Evolutionary conservation across 2,329 filamentous ascomycete genomes (phyloP), one percentile per base, ranked within the genome.

Genomic region (Alternaria alternata): DNA sequence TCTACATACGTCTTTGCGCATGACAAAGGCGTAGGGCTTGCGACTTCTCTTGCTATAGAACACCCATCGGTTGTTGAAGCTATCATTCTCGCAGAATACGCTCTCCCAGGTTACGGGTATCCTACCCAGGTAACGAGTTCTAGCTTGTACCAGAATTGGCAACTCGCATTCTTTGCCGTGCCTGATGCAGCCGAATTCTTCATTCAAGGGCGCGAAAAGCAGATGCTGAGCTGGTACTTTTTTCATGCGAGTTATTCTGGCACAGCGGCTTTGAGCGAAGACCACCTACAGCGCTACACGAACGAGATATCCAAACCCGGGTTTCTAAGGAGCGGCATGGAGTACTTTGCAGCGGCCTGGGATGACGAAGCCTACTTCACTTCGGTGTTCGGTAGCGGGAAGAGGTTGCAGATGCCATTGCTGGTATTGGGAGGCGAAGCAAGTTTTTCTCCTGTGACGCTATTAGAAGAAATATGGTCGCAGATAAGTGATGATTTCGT

Each of bases 201-300:
- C 57, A 81, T 84, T 59, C 66, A 66, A 0, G 81, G 79, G 0
- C 74, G 75, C 1, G 82, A 83, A 63, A 79, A 71, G 59, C 70
- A 81, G 58, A 79, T 83, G 62, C 66, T 83, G 1, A 63, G 75
- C 16, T 83, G 81, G 82, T 84, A 83, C 51, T 83, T 83, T 57
- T 83, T 72, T 57, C 81, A 84, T 34, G 72, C 72, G 0, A 79
- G 75, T 18, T 84, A 83, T 61, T 77, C 79, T 0, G 81, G 82
- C 0, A 67, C 67, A 1, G 66, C 75, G 34, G 69, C 75, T 1
- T 74, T 83, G 12, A 74, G 74, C 1, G 75, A 79, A 38, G 80
- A 81, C 12, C 76, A 77, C 1, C 63, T 83, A 0, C 76, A 79
- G 34, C 68, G 72, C 16, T 83, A 82, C 44, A 72, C 80, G 0